Base-by-base conservation (phyloP, 768 basidiomycete genomes). In the Collybia sordida region DNA sequence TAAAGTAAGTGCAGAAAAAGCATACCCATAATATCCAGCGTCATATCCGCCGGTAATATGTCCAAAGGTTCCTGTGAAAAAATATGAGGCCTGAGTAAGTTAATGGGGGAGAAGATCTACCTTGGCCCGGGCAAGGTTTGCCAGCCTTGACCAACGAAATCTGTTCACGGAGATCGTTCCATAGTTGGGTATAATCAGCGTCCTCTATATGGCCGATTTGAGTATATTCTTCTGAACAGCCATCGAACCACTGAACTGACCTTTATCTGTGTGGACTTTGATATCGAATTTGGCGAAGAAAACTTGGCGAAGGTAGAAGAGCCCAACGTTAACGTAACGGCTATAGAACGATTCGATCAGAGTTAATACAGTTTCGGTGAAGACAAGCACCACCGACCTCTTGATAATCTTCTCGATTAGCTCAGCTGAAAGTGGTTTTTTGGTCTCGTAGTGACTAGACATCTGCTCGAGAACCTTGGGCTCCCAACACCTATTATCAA, bases 211-310 rank as follows among this genome's bases (percentile, higher is more conserved):
- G 5, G 3, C 14, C 9, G 31, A 31, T 4, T 31, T 11, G 4
- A 31, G 11, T 31, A 12, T 31, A 2, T 12, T 31, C 3, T 4
- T 31, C 31, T 11, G 14, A 12, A 9, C 15, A 6, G 23, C 12
- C 41, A 14, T 28, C 18, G 18, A 15, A 40, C 25, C 5, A 56
- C 68, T 34, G 35, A 83, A 56, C 68, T 34, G 35, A 83, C 88
- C 78, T 72, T 84, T 75, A 56, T 82, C 80, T 1, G 82, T 85
- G 66, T 89, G 88, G 6, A 90, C 81, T 60, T 83, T 81, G 59
- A 88, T 75, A 64, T 91, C 89, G 56, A 83, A 90, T 58, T 82
- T 82, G 52, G 85, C 90, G 59, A 90, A 91, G 78, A 92, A 93
- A 5, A 93, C 70, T 62, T 94, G 92, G 22, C 88, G 82, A 9